phyloP scores from a whole-genome alignment of 306 rosid species.

The Lotus japonicus region DNA sequence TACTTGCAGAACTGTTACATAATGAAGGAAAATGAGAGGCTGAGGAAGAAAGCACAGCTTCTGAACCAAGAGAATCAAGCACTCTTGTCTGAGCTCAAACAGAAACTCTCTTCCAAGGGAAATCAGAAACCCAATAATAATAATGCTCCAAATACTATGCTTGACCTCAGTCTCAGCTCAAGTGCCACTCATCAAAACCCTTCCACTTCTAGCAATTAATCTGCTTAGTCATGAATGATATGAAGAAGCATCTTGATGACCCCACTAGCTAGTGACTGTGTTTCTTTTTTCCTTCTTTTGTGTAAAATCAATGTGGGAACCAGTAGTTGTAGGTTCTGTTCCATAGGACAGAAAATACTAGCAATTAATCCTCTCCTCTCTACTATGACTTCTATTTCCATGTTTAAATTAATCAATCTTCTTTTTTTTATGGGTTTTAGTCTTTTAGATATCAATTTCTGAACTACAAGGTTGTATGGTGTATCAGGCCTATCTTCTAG shows the following conservation, averaged over 20 bases:
- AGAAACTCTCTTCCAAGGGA: constrained; percentile 60
- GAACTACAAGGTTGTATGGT: constrained; percentile 41
- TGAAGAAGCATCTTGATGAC: constrained; percentile 30
- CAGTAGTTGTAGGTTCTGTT: constrained; percentile 53
- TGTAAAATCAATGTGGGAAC: constrained; percentile 53
- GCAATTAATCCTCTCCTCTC: constrained; percentile 1
- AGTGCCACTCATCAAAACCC: constrained; percentile 43
- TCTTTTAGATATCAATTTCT: constrained; percentile 48
- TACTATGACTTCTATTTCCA: constrained; percentile 35
- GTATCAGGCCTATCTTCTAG: constrained; percentile 56
- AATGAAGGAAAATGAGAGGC: constrained; percentile 89
- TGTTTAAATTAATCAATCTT: constrained; percentile 25
- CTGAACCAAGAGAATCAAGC: constrained; percentile 94
- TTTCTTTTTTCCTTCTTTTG: constrained; percentile 22
- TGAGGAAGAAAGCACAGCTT: constrained; percentile 94
- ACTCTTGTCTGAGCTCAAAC: constrained; percentile 82
- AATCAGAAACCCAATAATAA: constrained; percentile 32
- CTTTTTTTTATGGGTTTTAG: constrained; percentile 37
- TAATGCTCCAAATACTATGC: constrained; percentile 37
- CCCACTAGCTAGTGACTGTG: constrained; percentile 42
- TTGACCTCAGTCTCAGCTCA: constrained; percentile 67
- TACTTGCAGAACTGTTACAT: constrained; percentile 92
- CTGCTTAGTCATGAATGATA: neutral
- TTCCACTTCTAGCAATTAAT: constrained; percentile 58
- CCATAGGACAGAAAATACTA: constrained; percentile 56